A percentile compares a stretch with the other conserved stretches of the same genome.
Conservation (phyloP, 345 rosid genomes). For the Citrus glauca region DNA sequence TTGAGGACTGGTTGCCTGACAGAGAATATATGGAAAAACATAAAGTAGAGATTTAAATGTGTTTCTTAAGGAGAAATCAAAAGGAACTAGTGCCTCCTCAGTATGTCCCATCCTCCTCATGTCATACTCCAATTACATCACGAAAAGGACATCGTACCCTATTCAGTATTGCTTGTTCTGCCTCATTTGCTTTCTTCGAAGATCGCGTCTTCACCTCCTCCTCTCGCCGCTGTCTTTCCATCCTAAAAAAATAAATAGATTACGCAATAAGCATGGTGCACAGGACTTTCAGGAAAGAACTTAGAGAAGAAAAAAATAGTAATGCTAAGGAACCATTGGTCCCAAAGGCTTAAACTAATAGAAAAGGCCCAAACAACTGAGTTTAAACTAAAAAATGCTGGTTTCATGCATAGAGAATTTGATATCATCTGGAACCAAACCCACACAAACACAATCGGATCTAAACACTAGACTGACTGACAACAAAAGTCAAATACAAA, state of each 20-base stretch:
- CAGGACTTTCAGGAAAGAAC: neutral
- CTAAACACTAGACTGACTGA: neutral
- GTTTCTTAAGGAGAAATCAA: neutral
- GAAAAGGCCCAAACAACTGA: neutral
- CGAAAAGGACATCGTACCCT: slow-evolving; percentile 46
- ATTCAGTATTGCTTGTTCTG: slow-evolving; percentile 72
- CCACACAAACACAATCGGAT: neutral
- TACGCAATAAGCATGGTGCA: neutral
- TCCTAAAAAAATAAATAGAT: slow-evolving; percentile 31
- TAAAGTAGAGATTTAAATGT: slow-evolving; percentile 2
- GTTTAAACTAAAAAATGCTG: neutral
- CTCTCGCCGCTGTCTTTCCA: slow-evolving; percentile 98
- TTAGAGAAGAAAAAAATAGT: neutral
- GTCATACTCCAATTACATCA: slow-evolving; percentile 8
- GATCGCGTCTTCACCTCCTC: slow-evolving; percentile 82
- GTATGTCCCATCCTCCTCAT: neutral
- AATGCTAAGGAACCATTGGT: neutral
- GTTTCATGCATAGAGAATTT: neutral
- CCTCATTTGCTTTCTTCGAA: slow-evolving; percentile 73
- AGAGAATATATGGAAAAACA: slow-evolving; percentile 3
- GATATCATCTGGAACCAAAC: neutral
- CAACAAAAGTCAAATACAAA: neutral
- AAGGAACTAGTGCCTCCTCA: neutral
- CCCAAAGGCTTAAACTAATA: neutral
- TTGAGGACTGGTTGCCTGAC: slow-evolving; percentile 92